Base-by-base conservation (phyloP, 2,329 filamentous ascomycete genomes). In the Ophiostoma angusticollis region DNA sequence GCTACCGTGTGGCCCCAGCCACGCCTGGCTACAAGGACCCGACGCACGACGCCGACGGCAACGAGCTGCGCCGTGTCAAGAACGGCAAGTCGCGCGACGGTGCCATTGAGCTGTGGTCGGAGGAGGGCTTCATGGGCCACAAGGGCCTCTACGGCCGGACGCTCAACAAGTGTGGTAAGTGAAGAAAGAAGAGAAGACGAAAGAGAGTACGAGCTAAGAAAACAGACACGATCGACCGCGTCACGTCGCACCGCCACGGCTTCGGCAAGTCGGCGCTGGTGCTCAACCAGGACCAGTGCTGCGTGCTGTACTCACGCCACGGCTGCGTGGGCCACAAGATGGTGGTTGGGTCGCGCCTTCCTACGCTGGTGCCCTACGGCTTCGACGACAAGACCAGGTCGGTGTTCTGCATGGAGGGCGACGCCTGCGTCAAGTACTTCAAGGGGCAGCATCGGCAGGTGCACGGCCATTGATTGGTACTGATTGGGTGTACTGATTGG, bases 191-290 rank as follows among this genome's bases (percentile, higher is more conserved):
- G n/a, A n/a, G n/a, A n/a, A n/a, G n/a, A n/a, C n/a, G n/a, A n/a
- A n/a, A n/a, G n/a, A n/a, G n/a, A n/a, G n/a, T n/a, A n/a, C n/a
- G n/a, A n/a, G n/a, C n/a, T n/a, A n/a, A n/a, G n/a, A n/a, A n/a
- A n/a, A n/a, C n/a, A 40, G 39, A 45, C 16, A 45, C 39, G 2
- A 9, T 42, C 24, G 36, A 36, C 9, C 23, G 23, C 3, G 18
- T 27, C 13, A 37, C 36, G 9, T 18, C 34, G n/a, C 6, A 9
- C 19, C 14, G 23, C 14, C 5, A 14, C 4, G 43, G 43, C 19
- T 39, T 34, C 17, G 43, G 43, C 32, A 33, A 33, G 22, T 45
- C 43, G 18, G 43, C 38, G 2, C 9, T 6, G 9, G 5, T 38
- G 6, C 21, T 18, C n/a, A 5, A 21, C 16, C 16, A 17, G 4